Evolutionary conservation across 176 grass and related monocot species (phyloP), one percentile per base, ranked within the genome.

Genomic region (Miscanthus lutarioriparius): DNA sequence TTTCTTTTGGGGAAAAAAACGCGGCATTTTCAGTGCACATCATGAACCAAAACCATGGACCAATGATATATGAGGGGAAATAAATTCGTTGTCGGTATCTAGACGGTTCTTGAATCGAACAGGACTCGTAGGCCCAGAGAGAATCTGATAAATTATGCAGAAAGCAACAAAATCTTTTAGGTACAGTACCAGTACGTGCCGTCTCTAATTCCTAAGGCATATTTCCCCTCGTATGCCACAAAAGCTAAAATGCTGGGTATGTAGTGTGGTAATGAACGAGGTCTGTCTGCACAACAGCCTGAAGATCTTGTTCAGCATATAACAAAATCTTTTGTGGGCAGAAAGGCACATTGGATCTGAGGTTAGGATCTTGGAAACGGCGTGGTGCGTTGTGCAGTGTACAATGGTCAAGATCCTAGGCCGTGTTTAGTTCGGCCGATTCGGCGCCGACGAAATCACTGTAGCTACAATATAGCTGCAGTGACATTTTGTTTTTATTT

Each of bases 111-210:
- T 69, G 51, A 63, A 37, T 78, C 76, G 33, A 90, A 78, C 83
- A 41, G 28, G 23, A 77, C 9, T 62, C 10, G 64, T 64, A 73
- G 67, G 66, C 16, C 67, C 58, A 16, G 37, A 66, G 74, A 66
- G 65, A 83, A 86, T 82, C 78, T 82, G 53, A 86, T 90, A 78
- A 80, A 78, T 59, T 86, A 78, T 44, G 79, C 51, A 82, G 83
- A 86, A 78, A 86, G 26, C 83, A 86, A 83, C 88, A 83, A 67
- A 66, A 43, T 37, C 25, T 56, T 58, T 35, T 74, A 25, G 23
- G n/a, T n/a, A n/a, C n/a, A n/a, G n/a, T n/a, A n/a, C n/a, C n/a
- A n/a, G n/a, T n/a, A n/a, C n/a, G n/a, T n/a, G n/a, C n/a, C n/a
- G n/a, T n/a, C n/a, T n/a, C n/a, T n/a, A n/a, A n/a, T n/a, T n/a